Conservation (phyloP, 805 yeast genomes). For the Cyberlindnera petersonii region DNA sequence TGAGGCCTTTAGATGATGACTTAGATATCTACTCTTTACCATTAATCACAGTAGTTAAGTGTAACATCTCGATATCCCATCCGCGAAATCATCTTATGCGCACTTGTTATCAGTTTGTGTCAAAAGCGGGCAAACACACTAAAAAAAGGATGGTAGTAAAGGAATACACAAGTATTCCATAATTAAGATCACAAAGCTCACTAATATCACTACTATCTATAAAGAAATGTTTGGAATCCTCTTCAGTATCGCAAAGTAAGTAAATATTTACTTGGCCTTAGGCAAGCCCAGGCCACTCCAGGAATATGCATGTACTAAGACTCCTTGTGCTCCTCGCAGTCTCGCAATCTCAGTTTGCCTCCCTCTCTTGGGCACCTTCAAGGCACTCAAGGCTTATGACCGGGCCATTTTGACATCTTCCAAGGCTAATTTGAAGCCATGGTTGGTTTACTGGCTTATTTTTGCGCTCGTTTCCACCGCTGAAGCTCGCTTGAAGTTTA, state of each 20-base stretch:
- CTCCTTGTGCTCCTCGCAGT: too few relatives aligned
- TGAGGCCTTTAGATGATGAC: conserved; percentile 21
- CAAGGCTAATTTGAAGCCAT: conserved; percentile 27
- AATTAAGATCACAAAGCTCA: neutral
- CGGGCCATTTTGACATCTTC: neutral
- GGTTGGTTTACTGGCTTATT: conserved; percentile 68
- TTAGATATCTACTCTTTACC: neutral
- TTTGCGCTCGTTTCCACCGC: conserved; percentile 38
- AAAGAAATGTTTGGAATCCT: conserved; percentile 12
- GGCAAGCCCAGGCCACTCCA: too few relatives aligned
- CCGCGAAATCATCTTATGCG: neutral
- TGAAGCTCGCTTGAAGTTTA: conserved; percentile 39
- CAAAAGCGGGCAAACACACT: neutral
- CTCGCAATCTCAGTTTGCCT: conserved; percentile 43
- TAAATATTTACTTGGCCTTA: neutral
- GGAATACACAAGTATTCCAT: too few relatives aligned
- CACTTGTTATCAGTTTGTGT: conserved; percentile 5
- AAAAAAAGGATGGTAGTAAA: too few relatives aligned
- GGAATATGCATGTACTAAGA: too few relatives aligned
- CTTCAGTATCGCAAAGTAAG: conserved; percentile 15
- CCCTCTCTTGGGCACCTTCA: conserved; percentile 60
- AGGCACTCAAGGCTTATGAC: conserved; percentile 42
- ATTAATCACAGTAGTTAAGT: too few relatives aligned
- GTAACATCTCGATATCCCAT: neutral
- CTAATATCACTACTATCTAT: neutral